Base-by-base conservation (phyloP, 257 asterid species). In the Scutellaria barbata region DNA sequence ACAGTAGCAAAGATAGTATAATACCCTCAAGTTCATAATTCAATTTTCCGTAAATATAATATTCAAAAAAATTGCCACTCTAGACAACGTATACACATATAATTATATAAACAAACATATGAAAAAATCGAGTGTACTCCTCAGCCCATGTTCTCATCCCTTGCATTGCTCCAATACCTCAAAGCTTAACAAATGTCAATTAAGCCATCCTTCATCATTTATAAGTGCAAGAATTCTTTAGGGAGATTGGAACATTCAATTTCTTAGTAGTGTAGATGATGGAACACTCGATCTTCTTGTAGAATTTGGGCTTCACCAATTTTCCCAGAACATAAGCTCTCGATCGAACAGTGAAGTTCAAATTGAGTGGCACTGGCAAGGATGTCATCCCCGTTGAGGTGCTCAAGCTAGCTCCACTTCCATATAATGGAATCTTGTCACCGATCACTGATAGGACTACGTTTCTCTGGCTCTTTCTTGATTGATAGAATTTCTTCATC, bases 281-380 rank as follows among this genome's bases (percentile, higher is more conserved):
- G 12, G 82, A 43, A 71, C 98, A 90, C 20, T 81, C 85, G 5
- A 93, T 85, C 61, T 67, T 78, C 74, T 76, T 89, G 81, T 87
- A 77, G 80, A 93, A 90, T 74, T 79, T 90, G 0, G 98, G 92
- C 84, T 82, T 87, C 83, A 93, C 98, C 71, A 93, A 77, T 76
- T 81, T 84, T 7, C 98, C 98, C 76, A 93, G 63, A 63, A 93
- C 96, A 45, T 90, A 87, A 40, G 89, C 98, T 60, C 87, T 86
- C 8, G 98, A 85, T 53, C 90, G 77, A 47, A 93, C 82, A 39
- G 82, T 84, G 30, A 93, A 89, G 42, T 74, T 81, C 79, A 93
- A 67, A 20, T 82, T 82, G 42, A 92, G 53, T 1, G 85, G 87
- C 69, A 92, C 90, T 11, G 92, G 91, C 17, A 62, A 12, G 9